A percentile compares a stretch with the other conserved stretches of the same genome.
Conservation (phyloP, 257 asterid species). For the Ajuga chamaepitys region DNA sequence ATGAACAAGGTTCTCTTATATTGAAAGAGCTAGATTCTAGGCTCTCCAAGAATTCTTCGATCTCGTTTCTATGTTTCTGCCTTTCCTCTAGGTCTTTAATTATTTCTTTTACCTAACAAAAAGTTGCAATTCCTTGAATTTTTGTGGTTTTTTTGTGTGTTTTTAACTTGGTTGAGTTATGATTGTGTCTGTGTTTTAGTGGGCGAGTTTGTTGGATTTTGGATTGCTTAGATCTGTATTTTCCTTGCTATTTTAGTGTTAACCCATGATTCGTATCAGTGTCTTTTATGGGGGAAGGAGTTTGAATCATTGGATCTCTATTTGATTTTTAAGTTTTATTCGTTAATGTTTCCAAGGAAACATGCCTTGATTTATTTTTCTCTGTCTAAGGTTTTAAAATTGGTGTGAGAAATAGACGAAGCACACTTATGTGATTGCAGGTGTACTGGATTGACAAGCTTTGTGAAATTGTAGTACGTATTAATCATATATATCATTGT, state of each 20-base stretch:
- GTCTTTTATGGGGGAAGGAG: slow-evolving; percentile 15
- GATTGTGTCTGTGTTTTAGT: not conserved
- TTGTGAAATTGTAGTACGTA: slow-evolving; percentile 3
- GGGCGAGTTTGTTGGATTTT: not conserved
- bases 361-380: slow-evolving; percentile 26
- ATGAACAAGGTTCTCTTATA: no score
- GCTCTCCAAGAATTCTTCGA: no score
- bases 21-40: no score
- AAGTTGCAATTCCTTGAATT: slow-evolving; percentile 26
- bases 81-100: no score
- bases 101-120: slow-evolving; percentile 21
- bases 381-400: not conserved
- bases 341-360: slow-evolving; percentile 34
- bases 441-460: slow-evolving; percentile 1
- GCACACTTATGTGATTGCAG: slow-evolving; percentile 7
- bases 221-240: slow-evolving; percentile 26
- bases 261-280: slow-evolving; percentile 24
- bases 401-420: not conserved
- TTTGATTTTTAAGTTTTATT: slow-evolving; percentile 3
- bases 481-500: not conserved
- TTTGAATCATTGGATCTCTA: slow-evolving; percentile 16
- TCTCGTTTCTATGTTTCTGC: no score
- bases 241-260: not conserved
- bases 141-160: no score
- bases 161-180: slow-evolving; percentile 3